A percentile compares a stretch with the other conserved stretches of the same genome.
phyloP scores from a whole-genome alignment of 73 alveolate species.

The Stentor roeselii region DNA sequence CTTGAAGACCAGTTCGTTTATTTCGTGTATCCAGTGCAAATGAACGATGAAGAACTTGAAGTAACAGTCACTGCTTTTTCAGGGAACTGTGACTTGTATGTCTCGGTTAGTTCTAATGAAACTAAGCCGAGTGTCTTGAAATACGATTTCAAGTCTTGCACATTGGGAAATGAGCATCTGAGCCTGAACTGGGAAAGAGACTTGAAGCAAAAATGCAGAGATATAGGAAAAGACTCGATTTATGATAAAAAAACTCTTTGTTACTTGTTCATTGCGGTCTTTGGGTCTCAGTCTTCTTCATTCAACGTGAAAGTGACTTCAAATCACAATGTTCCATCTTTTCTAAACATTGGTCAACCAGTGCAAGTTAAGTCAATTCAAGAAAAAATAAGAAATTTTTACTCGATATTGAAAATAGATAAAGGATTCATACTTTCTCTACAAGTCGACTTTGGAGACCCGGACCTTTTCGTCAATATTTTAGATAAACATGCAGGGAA shows the following conservation, averaged over 20 bases:
- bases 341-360: neutral
- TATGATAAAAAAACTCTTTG: neutral
- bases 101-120: neutral
- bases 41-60: neutral
- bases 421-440: neutral
- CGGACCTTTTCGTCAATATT: conserved; percentile 14
- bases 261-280: neutral
- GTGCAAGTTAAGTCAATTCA: neutral
- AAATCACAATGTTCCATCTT: neutral
- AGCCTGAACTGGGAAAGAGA: neutral
- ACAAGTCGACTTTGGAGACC: neutral
- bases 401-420: neutral
- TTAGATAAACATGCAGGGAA: neutral
- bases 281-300: neutral
- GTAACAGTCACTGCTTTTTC: neutral
- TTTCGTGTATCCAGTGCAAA: neutral
- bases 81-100: neutral
- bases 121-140: neutral
- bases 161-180: neutral
- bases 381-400: neutral
- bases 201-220: neutral
- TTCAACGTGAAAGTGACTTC: neutral
- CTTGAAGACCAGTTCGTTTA: neutral
- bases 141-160: neutral
- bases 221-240: neutral